phyloP scores from a whole-genome alignment of 352 stramenopile species.

The Pythium grandisporangium region DNA sequence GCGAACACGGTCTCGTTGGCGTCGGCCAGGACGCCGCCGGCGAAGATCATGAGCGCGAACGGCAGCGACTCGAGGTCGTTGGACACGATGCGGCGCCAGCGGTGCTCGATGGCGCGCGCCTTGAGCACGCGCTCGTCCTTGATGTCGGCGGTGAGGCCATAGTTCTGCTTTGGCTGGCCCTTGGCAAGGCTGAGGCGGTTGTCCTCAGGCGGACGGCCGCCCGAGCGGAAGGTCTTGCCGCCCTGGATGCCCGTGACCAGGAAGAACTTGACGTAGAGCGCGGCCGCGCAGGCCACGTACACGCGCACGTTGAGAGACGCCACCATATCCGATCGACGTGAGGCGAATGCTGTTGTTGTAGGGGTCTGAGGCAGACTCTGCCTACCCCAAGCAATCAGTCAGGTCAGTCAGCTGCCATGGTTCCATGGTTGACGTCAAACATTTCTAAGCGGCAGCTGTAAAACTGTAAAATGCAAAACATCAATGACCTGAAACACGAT shows the following conservation, averaged over 20 bases:
- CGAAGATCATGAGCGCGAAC: conserved; percentile 28
- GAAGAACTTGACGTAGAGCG: conserved; percentile 31
- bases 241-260: not conserved
- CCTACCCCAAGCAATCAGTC: too few relatives aligned
- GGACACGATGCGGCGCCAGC: conserved; percentile 35
- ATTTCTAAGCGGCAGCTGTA: too few relatives aligned
- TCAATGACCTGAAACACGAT: too few relatives aligned
- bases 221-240: not conserved
- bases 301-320: conserved; percentile 13
- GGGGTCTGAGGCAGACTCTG: not conserved
- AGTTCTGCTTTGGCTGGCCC: conserved; percentile 16
- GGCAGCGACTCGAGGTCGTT: conserved; percentile 50
- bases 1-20: conserved; percentile 7
- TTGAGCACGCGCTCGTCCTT: conserved; percentile 22
- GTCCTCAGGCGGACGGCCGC: not conserved
- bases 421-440: too few relatives aligned
- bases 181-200: not conserved
- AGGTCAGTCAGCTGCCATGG: too few relatives aligned
- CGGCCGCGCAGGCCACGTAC: conserved; percentile 20
- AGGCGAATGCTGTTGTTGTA: not conserved
- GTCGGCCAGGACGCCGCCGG: conserved; percentile 12
- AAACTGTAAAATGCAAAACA: too few relatives aligned
- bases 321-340: not conserved
- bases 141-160: conserved; percentile 14
- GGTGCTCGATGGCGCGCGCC: conserved; percentile 20